phyloP scores from a whole-genome alignment of 768 basidiomycete genomes.

The Hortiboletus flavorubellus region DNA sequence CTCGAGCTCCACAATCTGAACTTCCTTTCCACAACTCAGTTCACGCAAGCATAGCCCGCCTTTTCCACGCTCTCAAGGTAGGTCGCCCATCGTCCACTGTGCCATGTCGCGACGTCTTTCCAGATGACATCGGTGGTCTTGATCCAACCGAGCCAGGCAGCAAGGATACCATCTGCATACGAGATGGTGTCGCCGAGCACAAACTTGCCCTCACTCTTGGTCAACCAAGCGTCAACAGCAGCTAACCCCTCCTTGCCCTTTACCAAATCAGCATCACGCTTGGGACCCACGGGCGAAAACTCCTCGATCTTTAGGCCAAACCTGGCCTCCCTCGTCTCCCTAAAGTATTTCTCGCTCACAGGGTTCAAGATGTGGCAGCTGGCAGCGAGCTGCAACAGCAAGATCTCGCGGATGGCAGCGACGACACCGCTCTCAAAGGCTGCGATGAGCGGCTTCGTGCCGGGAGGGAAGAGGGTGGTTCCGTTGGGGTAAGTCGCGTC shows the following conservation, averaged over 20 bases:
- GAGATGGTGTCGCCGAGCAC: constrained; percentile 33
- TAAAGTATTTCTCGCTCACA: constrained; percentile 32
- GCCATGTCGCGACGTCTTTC: constrained; percentile 34
- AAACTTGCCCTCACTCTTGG: constrained; percentile 29
- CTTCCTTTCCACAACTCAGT: background rate
- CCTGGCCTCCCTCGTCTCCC: constrained; percentile 30
- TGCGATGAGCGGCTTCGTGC: constrained; percentile 37
- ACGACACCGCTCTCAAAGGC: constrained; percentile 33
- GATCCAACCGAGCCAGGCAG: constrained; percentile 35
- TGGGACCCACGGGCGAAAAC: constrained; percentile 30
- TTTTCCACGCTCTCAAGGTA: constrained; percentile 30
- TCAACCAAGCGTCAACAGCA: constrained; percentile 31
- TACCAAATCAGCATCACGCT: constrained; percentile 26
- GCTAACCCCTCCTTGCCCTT: constrained; percentile 25
- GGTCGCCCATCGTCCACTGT: constrained; percentile 39
- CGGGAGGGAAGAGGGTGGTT: constrained; percentile 39
- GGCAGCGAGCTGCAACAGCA: constrained; percentile 14
- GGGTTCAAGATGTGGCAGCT: constrained; percentile 22
- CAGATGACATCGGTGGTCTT: constrained; percentile 31
- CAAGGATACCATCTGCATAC: constrained; percentile 37
- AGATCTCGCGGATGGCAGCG: constrained; percentile 8
- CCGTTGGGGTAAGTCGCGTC: constrained; percentile 40
- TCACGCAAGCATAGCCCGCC: constrained; percentile 28
- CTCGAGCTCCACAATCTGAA: background rate
- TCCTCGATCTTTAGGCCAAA: constrained; percentile 37